Base-by-base conservation (phyloP, 2,329 filamentous ascomycete species). In the Chalaropsis thielavioides region DNA sequence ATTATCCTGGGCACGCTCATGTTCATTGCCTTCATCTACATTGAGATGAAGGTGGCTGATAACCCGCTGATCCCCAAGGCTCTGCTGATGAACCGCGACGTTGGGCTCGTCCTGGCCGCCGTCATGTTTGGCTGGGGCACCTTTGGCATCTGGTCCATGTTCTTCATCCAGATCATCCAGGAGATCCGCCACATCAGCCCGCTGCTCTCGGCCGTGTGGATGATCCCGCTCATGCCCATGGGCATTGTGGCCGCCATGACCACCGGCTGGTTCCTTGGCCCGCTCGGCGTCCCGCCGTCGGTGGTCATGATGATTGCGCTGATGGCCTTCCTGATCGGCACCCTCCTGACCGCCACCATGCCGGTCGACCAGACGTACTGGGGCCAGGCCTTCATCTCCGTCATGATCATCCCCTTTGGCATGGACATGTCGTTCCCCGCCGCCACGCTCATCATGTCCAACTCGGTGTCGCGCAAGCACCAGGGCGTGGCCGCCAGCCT, bases 381-480 rank as follows among this genome's bases (percentile, higher is more conserved):
- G 86, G 76, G 75, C 19, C 81, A 86, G 68, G 76, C 80, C 0
- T 88, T 89, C 70, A 77, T 85, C 10, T 77, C 77, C 2, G 75
- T 82, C 3, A 27, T 87, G 2, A 70, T 88, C 58, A 83, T 82
- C 72, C 80, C 82, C 0, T 84, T 80, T 69, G 83, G 83, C 1
- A 84, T 87, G 80, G 84, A 88, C 71, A 86, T 87, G 78, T 82
- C 78, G 1, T 86, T 86, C 69, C 85, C 85, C 0, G 81, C 83
- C 0, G 83, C 81, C 0, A 85, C 79, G 0, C 71, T 87, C 13
- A 78, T 87, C 38, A 74, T 88, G 8, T 82, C 79, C 38, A 80
- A 86, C 68, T 74, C 75, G 1, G 76, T 80, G 0, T 71, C 74
- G 13, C 75, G 74, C 64, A 72, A 76, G 51, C 74, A 81, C 64